phyloP scores from a whole-genome alignment of 2,329 filamentous ascomycete genomes.

The Xylaria sp. region DNA sequence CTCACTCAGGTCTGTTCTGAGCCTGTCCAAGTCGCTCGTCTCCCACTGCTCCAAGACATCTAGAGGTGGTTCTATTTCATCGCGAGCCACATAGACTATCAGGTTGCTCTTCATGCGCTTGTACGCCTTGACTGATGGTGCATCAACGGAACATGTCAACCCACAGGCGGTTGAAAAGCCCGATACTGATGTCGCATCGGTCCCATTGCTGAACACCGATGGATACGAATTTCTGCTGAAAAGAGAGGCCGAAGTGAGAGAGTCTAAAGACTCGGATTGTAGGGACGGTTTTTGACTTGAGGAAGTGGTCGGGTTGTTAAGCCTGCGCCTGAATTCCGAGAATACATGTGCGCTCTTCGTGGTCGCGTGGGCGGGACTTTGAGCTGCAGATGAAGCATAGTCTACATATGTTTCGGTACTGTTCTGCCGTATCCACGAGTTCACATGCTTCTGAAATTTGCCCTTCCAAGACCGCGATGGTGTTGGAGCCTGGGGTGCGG shows the following conservation, averaged over 20 bases:
- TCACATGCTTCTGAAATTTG: slow-evolving; percentile 12
- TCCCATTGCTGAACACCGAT: slow-evolving; percentile 12
- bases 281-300: background rate
- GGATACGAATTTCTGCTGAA: slow-evolving; percentile 20
- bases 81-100: slow-evolving; percentile 13
- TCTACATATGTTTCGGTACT: background rate
- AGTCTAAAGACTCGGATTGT: slow-evolving; percentile 3
- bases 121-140: slow-evolving; percentile 1
- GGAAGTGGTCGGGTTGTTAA: background rate
- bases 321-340: background rate
- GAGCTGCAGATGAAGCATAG: background rate
- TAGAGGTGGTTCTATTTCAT: slow-evolving; percentile 16
- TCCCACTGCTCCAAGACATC: slow-evolving; percentile 20
- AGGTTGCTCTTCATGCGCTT: slow-evolving; percentile 14
- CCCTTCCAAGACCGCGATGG: slow-evolving; percentile 4
- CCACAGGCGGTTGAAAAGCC: background rate
- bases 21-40: slow-evolving; percentile 7
- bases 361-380: background rate
- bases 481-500: background rate
- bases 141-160: slow-evolving; percentile 4
- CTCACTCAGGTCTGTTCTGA: slow-evolving; percentile 19
- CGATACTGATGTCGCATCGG: slow-evolving; percentile 19
- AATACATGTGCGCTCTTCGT: background rate
- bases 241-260: slow-evolving; percentile 15
- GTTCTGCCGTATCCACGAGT: slow-evolving; percentile 8